Percentiles rank a stretch among this genome's conserved stretches.
Evolutionary conservation across 225 moss, liverwort and hornwort genomes (phyloP).

Genomic region (Sphagnum contortum): DNA sequence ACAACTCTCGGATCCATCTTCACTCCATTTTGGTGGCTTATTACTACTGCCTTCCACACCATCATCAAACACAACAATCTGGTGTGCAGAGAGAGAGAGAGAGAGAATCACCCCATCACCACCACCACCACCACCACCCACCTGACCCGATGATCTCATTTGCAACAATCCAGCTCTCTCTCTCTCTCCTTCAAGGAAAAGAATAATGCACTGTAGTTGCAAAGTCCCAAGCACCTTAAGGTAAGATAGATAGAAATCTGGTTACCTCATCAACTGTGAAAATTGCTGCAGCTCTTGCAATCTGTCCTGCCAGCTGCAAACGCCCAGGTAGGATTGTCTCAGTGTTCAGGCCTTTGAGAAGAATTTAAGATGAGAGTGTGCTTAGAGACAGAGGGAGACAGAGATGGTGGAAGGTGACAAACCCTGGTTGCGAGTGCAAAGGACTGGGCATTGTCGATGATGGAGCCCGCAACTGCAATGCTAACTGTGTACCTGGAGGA

Average conservation of each 20-base stretch:
- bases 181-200: too few relatives aligned
- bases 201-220: too few relatives aligned
- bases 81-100: background rate
- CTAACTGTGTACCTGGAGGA: slow-evolving; percentile 58
- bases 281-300: slow-evolving; percentile 90
- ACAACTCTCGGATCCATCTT: slow-evolving; percentile 65
- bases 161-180: too few relatives aligned
- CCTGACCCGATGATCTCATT: background rate
- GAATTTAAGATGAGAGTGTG: too few relatives aligned
- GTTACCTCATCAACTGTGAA: slow-evolving; percentile 90
- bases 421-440: slow-evolving; percentile 62
- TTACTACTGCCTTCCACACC: slow-evolving; percentile 53
- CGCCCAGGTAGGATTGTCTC: slow-evolving; percentile 11
- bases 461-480: slow-evolving; percentile 93
- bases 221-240: too few relatives aligned
- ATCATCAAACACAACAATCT: slow-evolving; percentile 96
- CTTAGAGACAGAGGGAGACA: too few relatives aligned
- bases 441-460: slow-evolving; percentile 63
- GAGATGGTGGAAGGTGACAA: slow-evolving; percentile 2
- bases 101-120: background rate
- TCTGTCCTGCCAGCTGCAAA: slow-evolving; percentile 85
- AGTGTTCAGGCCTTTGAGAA: background rate
- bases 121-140: background rate
- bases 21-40: slow-evolving; percentile 62
- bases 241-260: too few relatives aligned